Evolutionary conservation across 192 early-diverging fungal species (phyloP).

Genomic region (Coemansia sp.): DNA sequence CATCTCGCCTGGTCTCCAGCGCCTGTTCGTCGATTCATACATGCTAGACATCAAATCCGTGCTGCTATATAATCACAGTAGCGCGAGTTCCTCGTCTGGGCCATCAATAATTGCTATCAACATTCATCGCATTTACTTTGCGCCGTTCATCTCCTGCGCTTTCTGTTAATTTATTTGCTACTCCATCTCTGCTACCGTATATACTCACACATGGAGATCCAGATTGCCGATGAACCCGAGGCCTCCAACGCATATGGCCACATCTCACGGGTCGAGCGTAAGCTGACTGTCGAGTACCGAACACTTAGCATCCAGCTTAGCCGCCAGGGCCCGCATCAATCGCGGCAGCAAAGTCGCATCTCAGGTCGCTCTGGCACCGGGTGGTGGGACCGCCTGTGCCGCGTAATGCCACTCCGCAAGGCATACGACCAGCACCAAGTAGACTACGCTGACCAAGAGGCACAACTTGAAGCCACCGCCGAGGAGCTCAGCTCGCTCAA

Average conservation of each 20-base stretch:
- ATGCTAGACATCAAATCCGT: too few relatives aligned
- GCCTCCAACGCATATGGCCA: neutral
- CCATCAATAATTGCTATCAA: too few relatives aligned
- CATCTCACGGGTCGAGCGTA: constrained; percentile 2
- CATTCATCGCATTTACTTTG: too few relatives aligned
- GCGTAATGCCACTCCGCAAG: neutral
- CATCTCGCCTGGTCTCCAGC: too few relatives aligned
- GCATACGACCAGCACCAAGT: constrained; percentile 6
- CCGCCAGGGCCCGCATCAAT: neutral
- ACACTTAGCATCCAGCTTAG: constrained; percentile 17
- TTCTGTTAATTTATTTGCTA: neutral
- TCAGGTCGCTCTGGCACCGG: neutral
- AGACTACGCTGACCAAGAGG: neutral
- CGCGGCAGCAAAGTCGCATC: neutral
- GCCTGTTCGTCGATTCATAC: too few relatives aligned
- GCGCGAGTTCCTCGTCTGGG: too few relatives aligned
- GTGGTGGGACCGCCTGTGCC: neutral
- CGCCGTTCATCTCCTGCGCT: too few relatives aligned
- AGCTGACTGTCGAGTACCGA: constrained; percentile 16
- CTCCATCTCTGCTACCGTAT: neutral
- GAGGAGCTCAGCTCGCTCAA: constrained; percentile 7
- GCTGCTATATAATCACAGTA: too few relatives aligned
- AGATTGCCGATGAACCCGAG: neutral
- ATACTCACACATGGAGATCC: neutral
- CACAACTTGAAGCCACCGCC: neutral